Evolutionary conservation across 495 filamentous ascomycete species (phyloP), one percentile per base, ranked within the genome.

Genomic region (Aspergillus taichungensis): DNA sequence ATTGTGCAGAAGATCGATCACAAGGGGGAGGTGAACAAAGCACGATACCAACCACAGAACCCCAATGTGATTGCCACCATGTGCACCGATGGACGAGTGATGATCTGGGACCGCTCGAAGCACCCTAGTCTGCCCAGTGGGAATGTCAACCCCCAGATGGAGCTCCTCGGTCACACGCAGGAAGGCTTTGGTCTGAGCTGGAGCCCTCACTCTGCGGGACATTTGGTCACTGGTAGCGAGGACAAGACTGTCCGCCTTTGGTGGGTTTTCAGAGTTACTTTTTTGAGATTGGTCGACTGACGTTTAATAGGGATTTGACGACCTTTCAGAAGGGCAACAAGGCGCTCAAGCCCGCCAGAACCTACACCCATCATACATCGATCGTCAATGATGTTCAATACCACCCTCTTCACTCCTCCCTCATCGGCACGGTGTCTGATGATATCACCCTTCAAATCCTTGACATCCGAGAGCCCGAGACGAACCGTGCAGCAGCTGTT

Each of bases 331-430:
- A 78, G 53, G 76, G 74, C 48, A 81, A 80, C 66, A 92, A 80
- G 54, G 79, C 71, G 8, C 67, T 96, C 36, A 76, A 76, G 44
- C 79, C 88, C 5, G 63, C 71, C 3, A 74, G 78, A 27, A 87
- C 80, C 18, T 99, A 88, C 63, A 94, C 82, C 1, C 85, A 95
- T 45, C 94, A 97, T 59, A 79, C 72, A 24, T 82, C 92, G 4
- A 87, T 89, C 33, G 94, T 99, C 53, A 97, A 97, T 55, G 94
- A 97, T 55, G 92, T 99, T 32, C 85, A 95, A 63, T 82, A 95
- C 59, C 89, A 96, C 57, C 90, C 91, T 24, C 69, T 87, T 38
- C 84, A 87, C 45, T 76, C 77, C 32, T 79, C 79, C 42, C 78
- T 94, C 44, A 87, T 98, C 43, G 94, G 88, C 45, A 89, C 85